phyloP scores from a whole-genome alignment of 257 asterid species.

The Rauvolfia tetraphylla region DNA sequence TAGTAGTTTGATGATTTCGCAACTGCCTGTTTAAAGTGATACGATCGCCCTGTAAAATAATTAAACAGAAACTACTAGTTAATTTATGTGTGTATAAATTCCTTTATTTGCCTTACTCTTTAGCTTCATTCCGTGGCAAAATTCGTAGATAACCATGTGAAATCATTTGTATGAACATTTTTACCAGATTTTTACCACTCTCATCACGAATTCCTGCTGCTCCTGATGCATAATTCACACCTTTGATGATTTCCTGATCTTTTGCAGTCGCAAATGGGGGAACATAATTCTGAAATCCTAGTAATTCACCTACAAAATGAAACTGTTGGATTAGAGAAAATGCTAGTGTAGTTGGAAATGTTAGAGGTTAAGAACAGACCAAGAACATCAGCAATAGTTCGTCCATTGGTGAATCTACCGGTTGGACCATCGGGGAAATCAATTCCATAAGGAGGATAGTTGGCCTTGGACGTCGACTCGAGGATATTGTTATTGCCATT shows the following conservation, averaged over 20 bases:
- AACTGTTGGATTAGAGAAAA: not conserved
- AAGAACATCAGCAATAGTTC: conserved; percentile 12
- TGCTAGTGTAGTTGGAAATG: not conserved
- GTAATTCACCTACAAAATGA: conserved; percentile 12
- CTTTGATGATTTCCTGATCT: conserved; percentile 21
- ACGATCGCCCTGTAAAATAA: conserved; percentile 11
- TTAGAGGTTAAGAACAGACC: conserved; percentile 11
- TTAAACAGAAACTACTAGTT: no score
- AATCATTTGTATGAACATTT: no score
- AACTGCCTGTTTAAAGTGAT: not conserved
- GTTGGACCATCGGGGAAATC: conserved; percentile 34
- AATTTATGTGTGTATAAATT: no score
- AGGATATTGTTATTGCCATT: conserved; percentile 37
- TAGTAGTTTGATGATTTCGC: not conserved
- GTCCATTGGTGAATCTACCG: conserved; percentile 36
- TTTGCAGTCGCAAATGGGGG: conserved; percentile 28
- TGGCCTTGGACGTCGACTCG: conserved; percentile 23
- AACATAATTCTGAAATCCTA: conserved; percentile 37
- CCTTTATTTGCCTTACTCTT: no score
- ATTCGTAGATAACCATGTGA: no score
- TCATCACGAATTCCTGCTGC: conserved; percentile 51
- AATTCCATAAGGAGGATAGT: conserved; percentile 36
- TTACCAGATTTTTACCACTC: conserved; percentile 22
- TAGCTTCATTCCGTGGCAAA: no score
- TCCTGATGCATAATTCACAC: conserved; percentile 71